A percentile compares a stretch with the other conserved stretches of the same genome.
Evolutionary conservation across 2,329 filamentous ascomycete species (phyloP).

Genomic region (Xylariaceae sp.): DNA sequence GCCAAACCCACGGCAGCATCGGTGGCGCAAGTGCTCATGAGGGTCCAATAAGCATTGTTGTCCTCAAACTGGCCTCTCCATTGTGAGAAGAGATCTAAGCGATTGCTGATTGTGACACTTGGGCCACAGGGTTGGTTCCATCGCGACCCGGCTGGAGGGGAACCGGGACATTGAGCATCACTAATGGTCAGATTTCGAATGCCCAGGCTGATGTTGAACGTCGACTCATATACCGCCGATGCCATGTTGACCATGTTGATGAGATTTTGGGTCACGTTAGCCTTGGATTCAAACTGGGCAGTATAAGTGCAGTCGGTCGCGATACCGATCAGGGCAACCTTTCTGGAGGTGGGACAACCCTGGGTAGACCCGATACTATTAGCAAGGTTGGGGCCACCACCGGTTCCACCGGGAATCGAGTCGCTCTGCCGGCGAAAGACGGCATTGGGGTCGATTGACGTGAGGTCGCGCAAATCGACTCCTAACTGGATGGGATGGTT

Average conservation of each 20-base stretch:
- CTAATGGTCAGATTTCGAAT: slow-evolving; percentile 80
- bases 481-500: slow-evolving; percentile 62
- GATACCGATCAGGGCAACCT: slow-evolving; percentile 84
- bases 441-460: slow-evolving; percentile 55
- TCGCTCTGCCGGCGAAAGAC: slow-evolving; percentile 70
- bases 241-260: slow-evolving; percentile 81
- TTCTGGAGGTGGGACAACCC: slow-evolving; percentile 88
- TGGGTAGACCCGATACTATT: slow-evolving; percentile 71
- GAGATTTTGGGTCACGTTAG: slow-evolving; percentile 65
- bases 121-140: slow-evolving; percentile 78
- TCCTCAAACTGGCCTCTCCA: slow-evolving; percentile 80
- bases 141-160: slow-evolving; percentile 58
- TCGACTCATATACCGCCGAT: slow-evolving; percentile 79
- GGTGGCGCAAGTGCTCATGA: slow-evolving; percentile 76
- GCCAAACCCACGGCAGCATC: slow-evolving; percentile 82
- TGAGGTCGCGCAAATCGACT: slow-evolving; percentile 49
- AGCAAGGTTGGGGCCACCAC: slow-evolving; percentile 72
- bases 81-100: slow-evolving; percentile 78
- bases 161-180: slow-evolving; percentile 66
- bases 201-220: slow-evolving; percentile 92
- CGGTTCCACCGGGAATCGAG: slow-evolving; percentile 61
- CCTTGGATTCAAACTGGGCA: slow-evolving; percentile 59
- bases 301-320: slow-evolving; percentile 92
- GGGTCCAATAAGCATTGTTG: slow-evolving; percentile 86
- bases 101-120: slow-evolving; percentile 62